Evolutionary conservation across 306 rosid genomes (phyloP), one percentile per base, ranked within the genome.

Genomic region (Cicer pinnatifidum): DNA sequence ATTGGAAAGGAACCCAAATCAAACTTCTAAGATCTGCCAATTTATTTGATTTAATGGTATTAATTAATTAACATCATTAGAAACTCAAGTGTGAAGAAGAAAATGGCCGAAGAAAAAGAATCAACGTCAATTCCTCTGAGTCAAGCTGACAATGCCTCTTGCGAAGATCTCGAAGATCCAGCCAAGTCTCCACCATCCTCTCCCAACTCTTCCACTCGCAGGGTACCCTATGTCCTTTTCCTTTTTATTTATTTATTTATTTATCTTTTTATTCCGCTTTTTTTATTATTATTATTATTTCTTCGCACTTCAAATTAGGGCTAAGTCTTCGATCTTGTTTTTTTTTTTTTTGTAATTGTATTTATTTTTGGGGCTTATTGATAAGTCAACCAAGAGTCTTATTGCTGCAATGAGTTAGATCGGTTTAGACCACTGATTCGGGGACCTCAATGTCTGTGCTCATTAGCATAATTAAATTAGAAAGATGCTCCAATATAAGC

Each of bases 141-240:
- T 87, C 98, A 87, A 84, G 85, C 83, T 39, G 91, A 89, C 8
- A 89, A 86, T 84, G 84, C 69, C 35, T 87, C 86, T 11, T 81
- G 68, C 43, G 87, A 71, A 1, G 98, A 92, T 86, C 96, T 96
- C 78, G 96, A 92, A 77, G 97, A 90, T 85, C 97, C 97, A 11
- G 89, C 88, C 66, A 92, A 90, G 78, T 83, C 91, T 73, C 90
- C 96, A 0, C 92, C 97, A 0, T 62, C 38, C 37, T 90, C 97
- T 28, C 91, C 98, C 48, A 90, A 90, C 57, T 89, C 92, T 43
- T 88, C 97, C 67, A 92, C 98, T 76, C 98, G 96, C 53, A 86
- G 85, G 98, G 98, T 91, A 5, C 78, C 1, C 20, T 54, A 50
- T 67, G 23, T 6, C 75, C 62, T 17, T 68, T 17, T 67, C 41